These are phyloP conservation scores for Penicillium canariense DNA, from an alignment of 495 filamentous ascomycete species.

Conservation along the genomic window DNA sequence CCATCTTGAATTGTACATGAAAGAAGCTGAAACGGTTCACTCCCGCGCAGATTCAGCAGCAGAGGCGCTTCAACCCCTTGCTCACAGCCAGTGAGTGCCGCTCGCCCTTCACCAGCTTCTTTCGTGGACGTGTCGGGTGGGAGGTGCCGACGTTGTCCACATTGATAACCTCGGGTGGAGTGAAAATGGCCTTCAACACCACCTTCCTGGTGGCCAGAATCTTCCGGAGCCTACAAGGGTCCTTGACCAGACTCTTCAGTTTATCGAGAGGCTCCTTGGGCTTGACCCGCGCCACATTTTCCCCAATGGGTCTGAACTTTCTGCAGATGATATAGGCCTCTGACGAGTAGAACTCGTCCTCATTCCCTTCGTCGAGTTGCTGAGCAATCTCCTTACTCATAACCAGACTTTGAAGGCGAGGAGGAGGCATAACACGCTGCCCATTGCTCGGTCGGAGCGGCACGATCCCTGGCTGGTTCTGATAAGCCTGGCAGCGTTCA, in stretches of 20 bases:
- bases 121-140: background rate
- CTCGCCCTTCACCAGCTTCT: background rate
- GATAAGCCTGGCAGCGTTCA: background rate
- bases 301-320: background rate
- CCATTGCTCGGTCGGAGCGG: background rate
- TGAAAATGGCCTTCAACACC: background rate
- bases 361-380: background rate
- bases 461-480: background rate
- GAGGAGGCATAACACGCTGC: background rate
- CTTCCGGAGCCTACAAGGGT: background rate
- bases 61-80: background rate
- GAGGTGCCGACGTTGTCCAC: too few species aligned
- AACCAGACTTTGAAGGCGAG: background rate
- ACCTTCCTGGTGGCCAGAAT: background rate
- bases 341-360: background rate
- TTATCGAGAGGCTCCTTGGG: background rate
- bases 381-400: background rate
- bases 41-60: background rate
- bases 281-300: background rate
- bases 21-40: too few species aligned
- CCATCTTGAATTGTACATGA: too few species aligned
- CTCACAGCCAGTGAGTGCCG: background rate
- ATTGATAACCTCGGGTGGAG: too few species aligned
- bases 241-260: background rate
- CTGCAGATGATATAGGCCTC: background rate